Base-by-base conservation (phyloP, 2,329 filamentous ascomycete species). In the Herpotrichia juniperi region DNA sequence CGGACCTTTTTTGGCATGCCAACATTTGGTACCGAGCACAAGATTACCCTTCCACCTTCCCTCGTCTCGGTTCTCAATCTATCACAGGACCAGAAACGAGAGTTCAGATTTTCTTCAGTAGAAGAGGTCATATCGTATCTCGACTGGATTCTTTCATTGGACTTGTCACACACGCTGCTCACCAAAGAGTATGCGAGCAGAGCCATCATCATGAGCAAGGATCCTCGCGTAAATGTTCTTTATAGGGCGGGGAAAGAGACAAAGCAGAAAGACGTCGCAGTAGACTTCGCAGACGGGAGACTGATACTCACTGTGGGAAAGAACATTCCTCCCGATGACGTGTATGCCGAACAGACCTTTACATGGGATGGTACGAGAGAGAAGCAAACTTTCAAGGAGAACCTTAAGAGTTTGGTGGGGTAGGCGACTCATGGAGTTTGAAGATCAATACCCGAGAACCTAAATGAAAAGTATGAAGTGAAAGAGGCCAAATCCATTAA, bases 21-120 rank as follows among this genome's bases (percentile, higher is more conserved):
- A 2, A 68, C 60, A 1, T 72, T 71, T 40, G 72, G 72, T 35
- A 66, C 68, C 5, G 69, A 73, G 47, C 66, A 70, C 50, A 68
- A 61, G 46, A 51, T 74, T 11, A 66, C 62, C 5, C 53, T 74
- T 5, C 69, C 72, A 8, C 53, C 65, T 3, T 58, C 68, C 1
- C 48, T 72, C 14, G 58, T 57, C 10, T 52, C 59, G 7, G 61
- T 69, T 30, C 62, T 74, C n/a, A 62, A 60, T 16, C 54, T 70
- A 1, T 63, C 64, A 31, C 57, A 56, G 17, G 59, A 64, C 31
- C 50, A 58, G 6, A 49, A 50, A 14, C 56, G 57, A 14, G 63
- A 68, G 14, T 64, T 69, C 32, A 69, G 63, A 30, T 71, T 73
- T 37, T 52, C 61, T 11, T 59, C 61, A 19, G 56, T 63, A 2